These are phyloP conservation scores for Turnera subulata DNA, from an alignment of 345 rosid genomes.

Conservation along the genomic window DNA sequence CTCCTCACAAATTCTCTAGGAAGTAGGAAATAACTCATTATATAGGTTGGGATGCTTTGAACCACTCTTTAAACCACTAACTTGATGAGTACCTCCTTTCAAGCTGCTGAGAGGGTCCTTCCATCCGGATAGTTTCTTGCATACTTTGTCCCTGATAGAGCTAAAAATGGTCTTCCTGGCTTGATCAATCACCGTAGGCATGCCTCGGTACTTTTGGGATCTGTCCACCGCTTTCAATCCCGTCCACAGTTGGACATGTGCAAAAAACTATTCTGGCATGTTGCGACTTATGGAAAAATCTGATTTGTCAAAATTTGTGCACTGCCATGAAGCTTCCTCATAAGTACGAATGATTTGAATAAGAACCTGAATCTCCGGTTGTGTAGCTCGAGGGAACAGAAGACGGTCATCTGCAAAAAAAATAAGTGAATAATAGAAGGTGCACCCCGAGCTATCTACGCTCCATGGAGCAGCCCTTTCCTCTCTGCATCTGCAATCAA, in stretches of 20 bases:
- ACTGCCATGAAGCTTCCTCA: too few relatives aligned
- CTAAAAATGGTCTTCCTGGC: background rate
- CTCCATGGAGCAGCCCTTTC: background rate
- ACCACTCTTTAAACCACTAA: background rate
- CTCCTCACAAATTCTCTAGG: background rate
- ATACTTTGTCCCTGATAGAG: background rate
- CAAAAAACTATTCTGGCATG: background rate
- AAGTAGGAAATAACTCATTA: background rate
- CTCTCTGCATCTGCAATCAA: background rate
- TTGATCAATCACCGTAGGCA: too few relatives aligned
- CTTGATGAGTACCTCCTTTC: background rate
- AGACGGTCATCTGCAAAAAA: background rate
- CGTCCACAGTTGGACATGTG: background rate
- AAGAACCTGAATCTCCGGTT: too few relatives aligned
- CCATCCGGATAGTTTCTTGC: background rate
- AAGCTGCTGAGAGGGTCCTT: background rate
- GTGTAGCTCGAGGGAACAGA: background rate
- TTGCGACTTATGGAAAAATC: background rate
- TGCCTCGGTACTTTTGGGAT: too few relatives aligned
- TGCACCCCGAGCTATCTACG: background rate
- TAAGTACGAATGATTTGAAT: too few relatives aligned
- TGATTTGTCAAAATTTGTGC: too few relatives aligned
- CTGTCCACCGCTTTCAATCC: too few relatives aligned
- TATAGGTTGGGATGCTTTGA: too few relatives aligned
- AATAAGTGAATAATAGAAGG: background rate